Base-by-base conservation (phyloP, 2,329 filamentous ascomycete genomes). In the Podosphaera xanthii region DNA sequence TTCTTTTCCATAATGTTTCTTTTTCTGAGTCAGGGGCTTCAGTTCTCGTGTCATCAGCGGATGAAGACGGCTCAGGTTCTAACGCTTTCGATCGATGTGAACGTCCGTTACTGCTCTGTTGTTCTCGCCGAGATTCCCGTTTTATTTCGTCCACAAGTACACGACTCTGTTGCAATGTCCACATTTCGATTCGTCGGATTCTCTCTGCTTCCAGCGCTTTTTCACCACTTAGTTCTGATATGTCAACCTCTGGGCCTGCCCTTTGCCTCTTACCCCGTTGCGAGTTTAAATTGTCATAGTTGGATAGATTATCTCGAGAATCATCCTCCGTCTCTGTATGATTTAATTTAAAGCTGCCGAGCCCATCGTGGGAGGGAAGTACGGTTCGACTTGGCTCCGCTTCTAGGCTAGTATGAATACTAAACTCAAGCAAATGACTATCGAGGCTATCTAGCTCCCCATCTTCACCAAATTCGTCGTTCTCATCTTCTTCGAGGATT, bases 371-470 rank as follows among this genome's bases (percentile, higher is more conserved):
- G 0, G 83, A 81, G 0, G 92, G 92, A n/a, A 98, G 77, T 1
- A 95, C 80, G 0, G 86, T 82, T 10, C 61, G 61, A 54, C 64
- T 64, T 7, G 58, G 54, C n/a, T 65, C 63, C 30, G 61, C 60
- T 34, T 36, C 35, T 1, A 67, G 60, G 59, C 66, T 69, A 1
- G 66, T 63, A 14, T 78, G 75, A 52, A 87, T 82, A 58, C 88
- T 58, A 68, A 96, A 96, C 50, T 89, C 90, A 63, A 90, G 85
- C 1, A 97, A 76, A 59, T 94, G 90, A 68, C 91, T 90, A 69
- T 97, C 91, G 48, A 97, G 76, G 68, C 89, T 95, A 70, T 98
- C 92, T 52, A 97, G 76, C 69, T 97, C 91, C 34, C 77, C 81
- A 62, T 87, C 84, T 36, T 87, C 85, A 46, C 83, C 81, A 7